Evolutionary conservation across 768 basidiomycete species (phyloP).

Genomic region (Rhodotorula sphaerocarpa): DNA sequence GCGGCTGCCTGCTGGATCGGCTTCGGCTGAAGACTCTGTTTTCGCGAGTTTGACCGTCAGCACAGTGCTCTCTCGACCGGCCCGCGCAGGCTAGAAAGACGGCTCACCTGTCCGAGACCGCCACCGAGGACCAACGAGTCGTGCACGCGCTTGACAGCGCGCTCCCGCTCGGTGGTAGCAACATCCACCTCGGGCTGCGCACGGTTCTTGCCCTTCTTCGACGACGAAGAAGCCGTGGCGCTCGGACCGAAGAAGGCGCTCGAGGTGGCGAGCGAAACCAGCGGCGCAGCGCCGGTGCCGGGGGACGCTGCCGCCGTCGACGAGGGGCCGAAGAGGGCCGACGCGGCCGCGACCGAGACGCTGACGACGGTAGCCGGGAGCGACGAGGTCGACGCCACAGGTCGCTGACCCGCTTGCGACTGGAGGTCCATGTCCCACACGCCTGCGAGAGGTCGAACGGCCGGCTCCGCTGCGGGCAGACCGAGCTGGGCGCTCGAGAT

Average conservation of each 20-base stretch:
- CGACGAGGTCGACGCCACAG: constrained; percentile 4
- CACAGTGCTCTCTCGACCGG: too few species aligned
- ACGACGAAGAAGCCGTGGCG: too few species aligned
- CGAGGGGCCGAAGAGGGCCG: constrained; percentile 2
- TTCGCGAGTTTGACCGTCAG: too few species aligned
- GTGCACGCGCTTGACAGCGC: constrained; percentile 24
- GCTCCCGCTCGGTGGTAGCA: not conserved
- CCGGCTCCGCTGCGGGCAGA: constrained; percentile 17
- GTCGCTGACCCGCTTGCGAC: not conserved
- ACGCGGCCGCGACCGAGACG: not conserved
- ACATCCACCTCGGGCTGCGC: not conserved
- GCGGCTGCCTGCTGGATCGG: not conserved
- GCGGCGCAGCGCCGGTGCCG: not conserved
- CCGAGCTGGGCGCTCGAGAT: constrained; percentile 1
- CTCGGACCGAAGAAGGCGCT: constrained; percentile 21
- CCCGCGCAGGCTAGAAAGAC: too few species aligned
- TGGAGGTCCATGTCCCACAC: too few species aligned
- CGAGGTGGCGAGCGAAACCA: not conserved
- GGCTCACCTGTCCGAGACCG: constrained; percentile 24
- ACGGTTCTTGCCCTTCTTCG: constrained; percentile 13
- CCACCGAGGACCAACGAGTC: constrained; percentile 30
- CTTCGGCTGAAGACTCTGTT: not conserved
- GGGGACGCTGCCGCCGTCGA: not conserved
- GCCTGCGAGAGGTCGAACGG: constrained; percentile 8
- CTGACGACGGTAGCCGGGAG: not conserved